phyloP scores from a whole-genome alignment of 805 yeast species.

The Clavispora asparagi region DNA sequence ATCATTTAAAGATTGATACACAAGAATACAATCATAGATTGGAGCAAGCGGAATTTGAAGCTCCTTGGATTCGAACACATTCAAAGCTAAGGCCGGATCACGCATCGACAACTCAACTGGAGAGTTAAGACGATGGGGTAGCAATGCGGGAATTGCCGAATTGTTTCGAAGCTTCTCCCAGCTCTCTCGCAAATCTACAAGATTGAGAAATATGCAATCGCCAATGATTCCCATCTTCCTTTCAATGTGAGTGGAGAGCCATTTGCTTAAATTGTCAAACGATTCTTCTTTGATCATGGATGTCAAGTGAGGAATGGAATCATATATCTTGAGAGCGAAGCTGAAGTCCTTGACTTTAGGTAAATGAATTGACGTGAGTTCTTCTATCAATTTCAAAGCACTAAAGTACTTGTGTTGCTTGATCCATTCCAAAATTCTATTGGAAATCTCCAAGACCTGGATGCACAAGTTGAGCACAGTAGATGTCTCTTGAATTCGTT shows the following conservation, averaged over 20 bases:
- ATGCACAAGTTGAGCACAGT: constrained; percentile 66
- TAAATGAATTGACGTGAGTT: constrained; percentile 60
- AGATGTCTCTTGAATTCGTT: constrained; percentile 67
- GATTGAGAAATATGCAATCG: constrained; percentile 47
- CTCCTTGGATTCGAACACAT: constrained; percentile 41
- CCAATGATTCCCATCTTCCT: constrained; percentile 59
- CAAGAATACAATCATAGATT: constrained; percentile 76
- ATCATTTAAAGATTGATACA: constrained; percentile 70
- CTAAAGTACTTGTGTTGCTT: constrained; percentile 72
- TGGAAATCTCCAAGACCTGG: constrained; percentile 79
- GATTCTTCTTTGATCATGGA: constrained; percentile 71
- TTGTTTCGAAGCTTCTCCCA: constrained; percentile 51
- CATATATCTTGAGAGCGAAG: constrained; percentile 67
- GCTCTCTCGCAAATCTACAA: constrained; percentile 49
- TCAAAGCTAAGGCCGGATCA: constrained; percentile 44
- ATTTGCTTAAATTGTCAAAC: constrained; percentile 57
- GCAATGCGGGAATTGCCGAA: constrained; percentile 36
- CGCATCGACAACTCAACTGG: constrained; percentile 80
- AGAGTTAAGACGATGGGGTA: constrained; percentile 69
- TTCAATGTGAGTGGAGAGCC: constrained; percentile 58
- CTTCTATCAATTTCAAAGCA: constrained; percentile 79
- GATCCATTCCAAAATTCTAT: constrained; percentile 77
- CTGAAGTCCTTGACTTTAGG: constrained; percentile 70
- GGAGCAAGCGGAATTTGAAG: constrained; percentile 57
- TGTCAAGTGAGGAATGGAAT: constrained; percentile 72